Conservation (phyloP, 305 asterid species). For the Stenogyne calaminthoides region DNA sequence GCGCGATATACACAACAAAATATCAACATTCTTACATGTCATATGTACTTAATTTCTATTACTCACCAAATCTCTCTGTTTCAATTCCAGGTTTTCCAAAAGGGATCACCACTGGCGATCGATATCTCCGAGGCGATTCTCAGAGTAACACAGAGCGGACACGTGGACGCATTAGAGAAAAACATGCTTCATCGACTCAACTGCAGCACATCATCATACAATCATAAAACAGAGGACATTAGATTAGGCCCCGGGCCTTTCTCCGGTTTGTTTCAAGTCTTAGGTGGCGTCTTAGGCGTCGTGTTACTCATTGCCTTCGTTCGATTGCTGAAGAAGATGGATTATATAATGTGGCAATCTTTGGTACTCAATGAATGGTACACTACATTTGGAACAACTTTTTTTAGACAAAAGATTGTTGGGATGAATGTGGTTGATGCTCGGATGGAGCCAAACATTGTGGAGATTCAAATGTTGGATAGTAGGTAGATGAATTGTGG, state of each 20-base stretch:
- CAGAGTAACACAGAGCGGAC: constrained; percentile 55
- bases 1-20: not conserved
- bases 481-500: not conserved
- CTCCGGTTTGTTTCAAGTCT: constrained; percentile 32
- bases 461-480: constrained; percentile 12
- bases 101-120: constrained; percentile 52
- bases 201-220: constrained; percentile 31
- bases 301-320: constrained; percentile 5
- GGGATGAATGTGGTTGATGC: constrained; percentile 7
- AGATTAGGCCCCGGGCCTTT: constrained; percentile 34
- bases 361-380: constrained; percentile 11
- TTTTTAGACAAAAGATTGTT: constrained; percentile 6
- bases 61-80: not conserved
- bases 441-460: not conserved
- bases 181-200: constrained; percentile 39
- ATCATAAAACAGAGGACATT: constrained; percentile 6
- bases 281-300: constrained; percentile 23
- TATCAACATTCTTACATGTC: not conserved
- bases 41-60: not conserved
- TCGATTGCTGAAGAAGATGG: constrained; percentile 12
- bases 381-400: constrained; percentile 16
- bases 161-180: constrained; percentile 41
- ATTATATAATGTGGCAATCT: constrained; percentile 24
- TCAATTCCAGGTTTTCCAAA: constrained; percentile 48
- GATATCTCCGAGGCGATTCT: constrained; percentile 66